Percentiles rank a stretch among this genome's conserved stretches.
phyloP scores from a whole-genome alignment of 306 rosid genomes.

The Hippophae tibetana region DNA sequence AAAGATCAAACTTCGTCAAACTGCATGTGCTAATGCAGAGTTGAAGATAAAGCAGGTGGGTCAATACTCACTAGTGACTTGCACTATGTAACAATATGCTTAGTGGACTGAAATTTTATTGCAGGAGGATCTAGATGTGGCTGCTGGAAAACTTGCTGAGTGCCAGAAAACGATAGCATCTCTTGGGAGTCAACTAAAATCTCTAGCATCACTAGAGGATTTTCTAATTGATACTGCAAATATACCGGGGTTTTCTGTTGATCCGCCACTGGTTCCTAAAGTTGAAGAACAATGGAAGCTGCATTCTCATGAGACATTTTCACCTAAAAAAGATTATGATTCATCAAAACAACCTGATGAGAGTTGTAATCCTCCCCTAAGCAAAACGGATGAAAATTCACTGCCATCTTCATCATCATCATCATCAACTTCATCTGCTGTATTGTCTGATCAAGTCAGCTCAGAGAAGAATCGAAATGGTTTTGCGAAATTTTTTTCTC shows the following conservation, averaged over 20 bases:
- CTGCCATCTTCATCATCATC: conserved; percentile 37
- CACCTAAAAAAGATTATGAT: conserved; percentile 56
- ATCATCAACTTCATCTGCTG: conserved; percentile 27
- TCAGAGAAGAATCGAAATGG: conserved; percentile 79
- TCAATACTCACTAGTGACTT: conserved; percentile 9
- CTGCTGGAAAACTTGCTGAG: conserved; percentile 85
- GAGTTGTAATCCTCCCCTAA: conserved; percentile 22
- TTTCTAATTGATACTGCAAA: conserved; percentile 64
- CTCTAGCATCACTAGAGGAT: conserved; percentile 82
- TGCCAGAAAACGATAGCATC: conserved; percentile 96
- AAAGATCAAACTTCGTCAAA: conserved; percentile 41
- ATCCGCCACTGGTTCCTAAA: conserved; percentile 28
- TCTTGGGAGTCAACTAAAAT: conserved; percentile 72
- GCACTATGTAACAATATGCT: not conserved
- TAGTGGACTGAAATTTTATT: conserved; percentile 17
- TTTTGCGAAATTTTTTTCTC: conserved; percentile 79
- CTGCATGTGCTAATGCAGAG: conserved; percentile 35
- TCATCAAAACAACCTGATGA: conserved; percentile 35
- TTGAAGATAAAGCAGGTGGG: conserved; percentile 74
- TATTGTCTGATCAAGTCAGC: conserved; percentile 33
- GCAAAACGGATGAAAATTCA: conserved; percentile 37
- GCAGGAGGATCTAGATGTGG: conserved; percentile 79
- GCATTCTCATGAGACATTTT: conserved; percentile 54
- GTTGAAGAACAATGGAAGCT: conserved; percentile 46
- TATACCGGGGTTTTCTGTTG: conserved; percentile 42